Conservation (phyloP, 78 protist genomes). For the Dictyostelium firmibasis region DNA sequence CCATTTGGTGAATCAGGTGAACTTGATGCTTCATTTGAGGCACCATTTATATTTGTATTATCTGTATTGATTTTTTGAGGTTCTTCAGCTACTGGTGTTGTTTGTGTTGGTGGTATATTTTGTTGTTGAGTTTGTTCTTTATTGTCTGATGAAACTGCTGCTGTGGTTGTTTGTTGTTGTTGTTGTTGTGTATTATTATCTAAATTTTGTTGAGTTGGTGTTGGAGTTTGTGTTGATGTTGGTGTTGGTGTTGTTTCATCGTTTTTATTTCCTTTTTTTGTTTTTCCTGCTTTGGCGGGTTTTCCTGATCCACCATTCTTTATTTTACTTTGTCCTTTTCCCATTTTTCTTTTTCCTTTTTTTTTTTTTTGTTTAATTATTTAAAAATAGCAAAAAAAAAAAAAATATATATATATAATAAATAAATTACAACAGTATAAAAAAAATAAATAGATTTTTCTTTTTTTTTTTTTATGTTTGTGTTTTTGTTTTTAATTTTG, state of each 20-base stretch:
- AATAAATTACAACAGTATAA: neutral
- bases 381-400: neutral
- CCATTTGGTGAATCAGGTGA: neutral
- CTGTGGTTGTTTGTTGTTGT: neutral
- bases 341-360: neutral
- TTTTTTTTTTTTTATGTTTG: neutral
- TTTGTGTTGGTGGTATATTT: neutral
- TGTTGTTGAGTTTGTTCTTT: neutral
- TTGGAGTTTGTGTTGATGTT: neutral
- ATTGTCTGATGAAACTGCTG: neutral
- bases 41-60: neutral
- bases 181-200: neutral
- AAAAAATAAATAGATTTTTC: neutral
- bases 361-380: neutral
- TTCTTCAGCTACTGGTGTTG: neutral
- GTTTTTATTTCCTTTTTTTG: neutral
- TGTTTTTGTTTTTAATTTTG: neutral
- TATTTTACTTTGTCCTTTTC: slow-evolving; percentile 20
- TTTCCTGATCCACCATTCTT: neutral
- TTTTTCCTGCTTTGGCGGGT: neutral
- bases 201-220: neutral
- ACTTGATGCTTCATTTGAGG: neutral
- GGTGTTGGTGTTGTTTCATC: neutral
- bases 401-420: neutral
- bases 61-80: neutral